These are phyloP conservation scores for Cucumis hystrix DNA, from an alignment of 306 rosid species.

Conservation along the genomic window DNA sequence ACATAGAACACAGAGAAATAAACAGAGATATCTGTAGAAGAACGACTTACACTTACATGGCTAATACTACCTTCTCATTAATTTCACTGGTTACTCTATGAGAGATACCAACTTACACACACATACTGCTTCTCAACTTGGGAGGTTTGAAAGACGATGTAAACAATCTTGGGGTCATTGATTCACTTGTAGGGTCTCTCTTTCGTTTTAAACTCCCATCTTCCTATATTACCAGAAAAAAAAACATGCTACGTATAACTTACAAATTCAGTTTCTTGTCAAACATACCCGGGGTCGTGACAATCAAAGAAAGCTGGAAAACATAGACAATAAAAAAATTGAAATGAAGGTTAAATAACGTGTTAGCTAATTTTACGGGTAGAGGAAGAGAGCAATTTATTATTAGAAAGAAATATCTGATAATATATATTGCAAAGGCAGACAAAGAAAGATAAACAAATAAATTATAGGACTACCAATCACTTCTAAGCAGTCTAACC, in stretches of 20 bases:
- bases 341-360: no score
- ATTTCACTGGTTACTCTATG: not conserved
- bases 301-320: no score
- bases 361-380: no score
- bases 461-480: not conserved
- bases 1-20: not conserved
- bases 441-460: not conserved
- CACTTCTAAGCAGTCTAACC: not conserved
- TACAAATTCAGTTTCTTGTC: not conserved
- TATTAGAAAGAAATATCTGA: no score
- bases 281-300: not conserved
- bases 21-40: not conserved
- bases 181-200: conserved; percentile 5
- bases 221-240: conserved; percentile 27
- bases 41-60: not conserved
- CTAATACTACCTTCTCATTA: not conserved
- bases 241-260: not conserved
- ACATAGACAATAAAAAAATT: no score
- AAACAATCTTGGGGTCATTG: conserved; percentile 47
- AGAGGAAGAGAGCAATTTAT: no score
- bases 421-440: not conserved
- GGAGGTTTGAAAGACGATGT: conserved; percentile 67
- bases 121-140: conserved; percentile 38
- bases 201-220: conserved; percentile 46
- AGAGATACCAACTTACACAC: not conserved